Conservation (phyloP, 176 grass and related monocot genomes). For the Elymus sibiricus region DNA sequence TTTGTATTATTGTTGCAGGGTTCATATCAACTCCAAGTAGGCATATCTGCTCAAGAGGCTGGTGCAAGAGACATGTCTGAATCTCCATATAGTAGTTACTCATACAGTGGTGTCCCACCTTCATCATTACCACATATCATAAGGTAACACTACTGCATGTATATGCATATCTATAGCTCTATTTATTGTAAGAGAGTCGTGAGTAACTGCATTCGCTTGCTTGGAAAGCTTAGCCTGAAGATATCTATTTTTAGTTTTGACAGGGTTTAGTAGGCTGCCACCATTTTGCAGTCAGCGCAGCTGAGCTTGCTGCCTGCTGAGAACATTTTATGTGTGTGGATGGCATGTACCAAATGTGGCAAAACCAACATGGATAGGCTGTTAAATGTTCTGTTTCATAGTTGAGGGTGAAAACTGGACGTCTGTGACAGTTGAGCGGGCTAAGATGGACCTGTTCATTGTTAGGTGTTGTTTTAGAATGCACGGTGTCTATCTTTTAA, state of each 20-base stretch:
- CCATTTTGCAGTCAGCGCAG: not conserved
- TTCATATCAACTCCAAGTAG: conserved; percentile 81
- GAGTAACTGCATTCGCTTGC: not conserved
- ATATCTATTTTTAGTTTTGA: conserved; percentile 7
- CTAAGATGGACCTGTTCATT: not conserved
- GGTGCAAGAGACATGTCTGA: conserved; percentile 62
- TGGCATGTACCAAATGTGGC: not conserved
- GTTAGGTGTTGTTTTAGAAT: not conserved
- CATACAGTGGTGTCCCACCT: conserved; percentile 70
- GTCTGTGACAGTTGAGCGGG: not conserved
- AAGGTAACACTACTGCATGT: conserved; percentile 45
- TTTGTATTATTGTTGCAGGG: conserved; percentile 52
- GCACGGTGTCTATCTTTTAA: not conserved
- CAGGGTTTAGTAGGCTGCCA: not conserved
- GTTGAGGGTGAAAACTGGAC: not conserved
- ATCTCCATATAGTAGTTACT: conserved; percentile 83
- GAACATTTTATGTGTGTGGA: not conserved
- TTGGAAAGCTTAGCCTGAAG: conserved; percentile 14
- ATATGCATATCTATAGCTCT: not conserved
- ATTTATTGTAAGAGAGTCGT: not conserved
- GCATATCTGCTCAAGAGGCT: conserved; percentile 73
- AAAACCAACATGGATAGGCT: not conserved
- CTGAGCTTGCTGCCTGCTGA: not conserved
- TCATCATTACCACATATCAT: conserved; percentile 81
- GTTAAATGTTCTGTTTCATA: conserved; percentile 7